These are phyloP conservation scores for Eutypella sp. DNA, from an alignment of 2,329 filamentous ascomycete species.

Conservation along the genomic window DNA sequence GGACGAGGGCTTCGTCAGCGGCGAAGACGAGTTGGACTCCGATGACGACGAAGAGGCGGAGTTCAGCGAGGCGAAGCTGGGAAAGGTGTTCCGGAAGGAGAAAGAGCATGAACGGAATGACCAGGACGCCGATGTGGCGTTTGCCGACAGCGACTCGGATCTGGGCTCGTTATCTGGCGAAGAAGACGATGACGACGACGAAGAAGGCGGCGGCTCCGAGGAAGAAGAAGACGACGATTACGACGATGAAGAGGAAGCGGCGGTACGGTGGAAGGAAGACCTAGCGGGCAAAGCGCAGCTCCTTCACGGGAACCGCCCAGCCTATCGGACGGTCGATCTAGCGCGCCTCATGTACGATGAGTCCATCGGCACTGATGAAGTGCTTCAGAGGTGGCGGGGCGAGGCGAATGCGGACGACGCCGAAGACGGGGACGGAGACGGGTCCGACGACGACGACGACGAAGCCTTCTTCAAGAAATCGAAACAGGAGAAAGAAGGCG, in stretches of 20 bases:
- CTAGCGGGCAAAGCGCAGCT: conserved; percentile 69
- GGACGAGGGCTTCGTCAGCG: conserved; percentile 50
- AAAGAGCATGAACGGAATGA: conserved; percentile 46
- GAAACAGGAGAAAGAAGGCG: conserved; percentile 61
- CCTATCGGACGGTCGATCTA: conserved; percentile 76
- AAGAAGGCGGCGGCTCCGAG: conserved; percentile 38
- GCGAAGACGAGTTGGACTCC: conserved; percentile 46
- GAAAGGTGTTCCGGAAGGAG: conserved; percentile 54
- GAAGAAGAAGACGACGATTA: conserved; percentile 33
- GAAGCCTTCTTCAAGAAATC: conserved; percentile 63
- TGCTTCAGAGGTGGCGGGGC: conserved; percentile 75
- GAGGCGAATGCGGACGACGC: conserved; percentile 51
- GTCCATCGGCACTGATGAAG: conserved; percentile 67
- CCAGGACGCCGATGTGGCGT: conserved; percentile 70
- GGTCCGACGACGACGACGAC: conserved; percentile 54
- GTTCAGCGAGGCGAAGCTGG: conserved; percentile 55
- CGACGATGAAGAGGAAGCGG: conserved; percentile 65
- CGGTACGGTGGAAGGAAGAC: conserved; percentile 82
- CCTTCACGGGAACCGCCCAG: conserved; percentile 63
- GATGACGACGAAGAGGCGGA: conserved; percentile 51
- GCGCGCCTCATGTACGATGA: conserved; percentile 87
- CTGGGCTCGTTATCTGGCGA: conserved; percentile 74
- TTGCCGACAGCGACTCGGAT: conserved; percentile 96
- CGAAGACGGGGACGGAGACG: conserved; percentile 53
- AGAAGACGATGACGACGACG: conserved; percentile 44